Evolutionary conservation across 768 basidiomycete species (phyloP), one percentile per base, ranked within the genome.

Genomic region (Tylopilus subfusipes): DNA sequence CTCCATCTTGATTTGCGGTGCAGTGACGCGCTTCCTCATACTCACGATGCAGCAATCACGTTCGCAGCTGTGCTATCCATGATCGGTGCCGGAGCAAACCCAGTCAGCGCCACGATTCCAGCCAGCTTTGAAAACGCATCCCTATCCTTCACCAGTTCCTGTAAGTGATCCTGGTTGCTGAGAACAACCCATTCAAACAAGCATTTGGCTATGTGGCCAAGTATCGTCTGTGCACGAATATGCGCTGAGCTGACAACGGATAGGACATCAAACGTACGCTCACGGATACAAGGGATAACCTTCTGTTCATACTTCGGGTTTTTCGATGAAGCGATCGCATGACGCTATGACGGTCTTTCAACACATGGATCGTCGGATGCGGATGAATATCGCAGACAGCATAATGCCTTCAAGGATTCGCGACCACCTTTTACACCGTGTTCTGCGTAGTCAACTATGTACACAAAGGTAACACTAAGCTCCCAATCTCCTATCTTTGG

Each of bases 291-390:
- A 42, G 22, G 7, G 25, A 4, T 7, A 25, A 33, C 34, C 13
- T 42, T 44, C 46, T 54, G 42, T 59, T 40, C 34, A n/a, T 45
- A 2, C n/a, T 5, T 29, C 25, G 39, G 80, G 79, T 77, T 82
- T 82, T 82, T 82, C 58, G 60, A 82, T 82, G 82, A 67, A 65
- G 21, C 62, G 59, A 25, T 80, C 82, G 1, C 63, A 75, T 56
- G 80, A 82, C 58, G 79, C 80, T 7, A 82, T 82, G 78, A 82
- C 82, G 73, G 80, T 80, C 14, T 34, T 19, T 39, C 24, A 42
- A 22, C 18, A 11, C 53, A 77, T 75, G 11, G 9, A 33, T 21
- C 14, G 5, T 46, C 24, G 30, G 24, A 16, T 55, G 29, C 33
- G 36, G n/a, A 48, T 42, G 12, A 19, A 39, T 9, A 22, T 18